phyloP scores from a whole-genome alignment of 306 rosid species.

The Cyamopsis tetragonoloba region DNA sequence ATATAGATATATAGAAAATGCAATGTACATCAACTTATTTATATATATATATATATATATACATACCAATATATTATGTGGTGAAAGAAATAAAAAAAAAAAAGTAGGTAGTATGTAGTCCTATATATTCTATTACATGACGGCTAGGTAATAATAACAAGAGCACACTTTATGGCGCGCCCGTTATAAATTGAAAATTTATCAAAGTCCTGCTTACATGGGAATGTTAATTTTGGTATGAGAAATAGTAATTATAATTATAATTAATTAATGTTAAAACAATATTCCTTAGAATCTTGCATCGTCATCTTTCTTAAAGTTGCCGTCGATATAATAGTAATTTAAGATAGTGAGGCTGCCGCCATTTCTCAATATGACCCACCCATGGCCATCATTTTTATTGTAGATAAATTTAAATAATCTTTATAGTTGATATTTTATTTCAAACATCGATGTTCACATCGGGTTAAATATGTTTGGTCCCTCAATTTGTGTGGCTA shows the following conservation, averaged over 20 bases:
- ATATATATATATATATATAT: too few relatives aligned
- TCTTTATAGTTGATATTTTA: too few relatives aligned
- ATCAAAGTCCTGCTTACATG: not conserved
- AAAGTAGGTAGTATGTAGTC: too few relatives aligned
- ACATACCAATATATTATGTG: too few relatives aligned
- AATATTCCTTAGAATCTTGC: not conserved
- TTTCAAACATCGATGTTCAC: too few relatives aligned
- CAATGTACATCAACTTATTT: not conserved
- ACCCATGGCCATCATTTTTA: too few relatives aligned
- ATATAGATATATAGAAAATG: not conserved
- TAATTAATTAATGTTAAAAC: too few relatives aligned
- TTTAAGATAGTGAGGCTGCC: not conserved
- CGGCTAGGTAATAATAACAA: not conserved
- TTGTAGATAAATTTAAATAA: too few relatives aligned
- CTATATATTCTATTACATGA: slow-evolving; percentile 1
- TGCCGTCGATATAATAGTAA: not conserved
- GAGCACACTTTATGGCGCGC: not conserved
- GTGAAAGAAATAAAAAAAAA: not conserved
- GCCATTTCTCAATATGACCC: too few relatives aligned
- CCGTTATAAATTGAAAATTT: not conserved
- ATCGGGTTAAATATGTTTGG: too few relatives aligned
- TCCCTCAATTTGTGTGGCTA: too few relatives aligned
- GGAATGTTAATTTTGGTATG: not conserved
- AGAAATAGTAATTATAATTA: not conserved
- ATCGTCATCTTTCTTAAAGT: not conserved